Conservation (phyloP, 129 eudicot genomes). For the Flaveria trinervia region DNA sequence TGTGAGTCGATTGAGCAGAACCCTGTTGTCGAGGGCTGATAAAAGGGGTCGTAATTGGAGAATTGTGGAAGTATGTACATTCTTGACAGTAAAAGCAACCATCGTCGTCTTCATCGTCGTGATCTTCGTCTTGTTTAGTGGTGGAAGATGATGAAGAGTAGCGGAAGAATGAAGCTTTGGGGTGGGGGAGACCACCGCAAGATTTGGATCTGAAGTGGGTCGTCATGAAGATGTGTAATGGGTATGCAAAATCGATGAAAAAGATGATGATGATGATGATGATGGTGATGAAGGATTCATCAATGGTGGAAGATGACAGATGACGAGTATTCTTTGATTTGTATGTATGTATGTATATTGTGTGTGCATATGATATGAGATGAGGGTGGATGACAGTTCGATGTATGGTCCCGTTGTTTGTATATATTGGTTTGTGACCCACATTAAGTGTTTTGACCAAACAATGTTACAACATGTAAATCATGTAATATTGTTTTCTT, state of each 20-base stretch:
- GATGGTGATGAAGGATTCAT: not conserved
- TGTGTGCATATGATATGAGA: not conserved
- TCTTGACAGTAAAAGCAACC: conserved; percentile 39
- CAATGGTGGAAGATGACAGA: conserved; percentile 21
- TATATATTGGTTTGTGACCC: not conserved
- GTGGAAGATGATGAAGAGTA: conserved; percentile 26
- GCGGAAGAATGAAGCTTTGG: conserved; percentile 36
- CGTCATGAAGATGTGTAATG: conserved; percentile 20
- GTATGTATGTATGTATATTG: not conserved
- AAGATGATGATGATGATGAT: no score
- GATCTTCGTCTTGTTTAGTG: not conserved
- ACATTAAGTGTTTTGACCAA: not conserved
- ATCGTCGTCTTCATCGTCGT: conserved; percentile 37
- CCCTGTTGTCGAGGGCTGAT: conserved; percentile 42
- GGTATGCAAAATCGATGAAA: not conserved
- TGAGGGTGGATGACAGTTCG: conserved; percentile 23
- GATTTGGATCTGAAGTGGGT: conserved; percentile 45
- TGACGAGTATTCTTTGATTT: conserved; percentile 7
- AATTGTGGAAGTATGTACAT: conserved; percentile 20
- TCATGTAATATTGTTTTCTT: no score
- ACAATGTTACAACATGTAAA: not conserved
- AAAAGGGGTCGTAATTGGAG: conserved; percentile 57
- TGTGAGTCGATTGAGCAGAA: conserved; percentile 20
- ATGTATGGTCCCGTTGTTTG: conserved; percentile 20
- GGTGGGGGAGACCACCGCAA: conserved; percentile 34